phyloP scores from a whole-genome alignment of 2,329 filamentous ascomycete species.

The Ophiostoma ulmi region DNA sequence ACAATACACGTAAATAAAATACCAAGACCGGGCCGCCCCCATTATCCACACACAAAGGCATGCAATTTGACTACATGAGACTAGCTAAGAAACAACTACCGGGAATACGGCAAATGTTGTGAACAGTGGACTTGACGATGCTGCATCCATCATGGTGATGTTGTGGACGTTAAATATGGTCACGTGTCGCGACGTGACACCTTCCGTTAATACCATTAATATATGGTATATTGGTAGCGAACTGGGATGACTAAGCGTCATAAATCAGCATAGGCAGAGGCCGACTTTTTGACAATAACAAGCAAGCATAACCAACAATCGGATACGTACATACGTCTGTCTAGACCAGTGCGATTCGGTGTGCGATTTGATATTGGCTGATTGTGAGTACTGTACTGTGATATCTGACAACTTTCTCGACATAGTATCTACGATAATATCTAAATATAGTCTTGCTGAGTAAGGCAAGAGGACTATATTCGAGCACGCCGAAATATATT shows the following conservation, averaged over 20 bases:
- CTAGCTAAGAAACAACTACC: slow-evolving; percentile 1
- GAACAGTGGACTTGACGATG: not conserved
- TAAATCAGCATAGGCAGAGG: no score
- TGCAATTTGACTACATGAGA: not conserved
- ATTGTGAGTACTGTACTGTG: no score
- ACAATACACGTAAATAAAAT: not conserved
- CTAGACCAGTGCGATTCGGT: no score
- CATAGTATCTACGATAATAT: not conserved
- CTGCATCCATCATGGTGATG: not conserved
- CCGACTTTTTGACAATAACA: no score
- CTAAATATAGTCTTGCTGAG: not conserved
- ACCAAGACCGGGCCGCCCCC: not conserved
- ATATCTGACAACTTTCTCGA: no score
- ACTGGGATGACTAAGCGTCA: no score
- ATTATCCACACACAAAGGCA: not conserved
- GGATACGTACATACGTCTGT: no score
- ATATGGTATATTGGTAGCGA: no score
- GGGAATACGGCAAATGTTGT: not conserved
- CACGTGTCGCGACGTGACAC: not conserved
- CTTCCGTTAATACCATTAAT: not conserved
- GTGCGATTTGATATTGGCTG: no score
- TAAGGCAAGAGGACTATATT: not conserved
- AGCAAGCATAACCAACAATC: no score
- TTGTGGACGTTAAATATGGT: not conserved
- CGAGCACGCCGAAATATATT: not conserved